These are phyloP conservation scores for Physaria fendleri DNA, from an alignment of 345 rosid genomes.

Conservation along the genomic window DNA sequence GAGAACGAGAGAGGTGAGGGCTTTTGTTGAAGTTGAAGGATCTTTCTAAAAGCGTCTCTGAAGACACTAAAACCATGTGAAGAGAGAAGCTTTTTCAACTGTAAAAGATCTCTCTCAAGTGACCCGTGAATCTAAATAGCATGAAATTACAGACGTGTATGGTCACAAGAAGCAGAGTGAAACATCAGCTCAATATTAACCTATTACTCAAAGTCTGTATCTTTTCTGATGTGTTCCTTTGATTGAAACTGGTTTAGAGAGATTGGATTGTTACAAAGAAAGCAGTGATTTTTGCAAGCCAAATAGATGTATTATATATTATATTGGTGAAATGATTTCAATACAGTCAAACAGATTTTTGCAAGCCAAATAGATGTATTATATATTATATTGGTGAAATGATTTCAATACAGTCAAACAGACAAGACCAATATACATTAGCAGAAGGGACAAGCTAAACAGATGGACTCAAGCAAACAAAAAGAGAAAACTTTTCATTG, in stretches of 20 bases:
- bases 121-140: slow-evolving; percentile 29
- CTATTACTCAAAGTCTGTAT: not conserved
- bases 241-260: not conserved
- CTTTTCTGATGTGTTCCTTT: not conserved
- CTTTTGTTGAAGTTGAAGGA: slow-evolving; percentile 28
- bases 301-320: slow-evolving; percentile 6
- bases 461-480: slow-evolving; percentile 16
- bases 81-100: slow-evolving; percentile 29
- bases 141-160: slow-evolving; percentile 30
- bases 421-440: slow-evolving; percentile 21
- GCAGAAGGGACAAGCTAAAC: slow-evolving; percentile 18
- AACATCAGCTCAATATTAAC: slow-evolving; percentile 4
- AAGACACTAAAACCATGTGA: slow-evolving; percentile 31
- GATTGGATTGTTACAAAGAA: slow-evolving; percentile 6
- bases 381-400: slow-evolving; percentile 5
- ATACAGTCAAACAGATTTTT: slow-evolving; percentile 7
- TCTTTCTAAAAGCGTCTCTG: slow-evolving; percentile 18
- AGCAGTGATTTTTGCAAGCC: not conserved
- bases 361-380: too few relatives aligned
- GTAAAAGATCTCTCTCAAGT: slow-evolving; percentile 33
- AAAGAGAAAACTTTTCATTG: not conserved
- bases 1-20: slow-evolving; percentile 14
- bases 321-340: slow-evolving; percentile 14
- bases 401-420: slow-evolving; percentile 13
- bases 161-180: slow-evolving; percentile 20